phyloP scores from a whole-genome alignment of 768 basidiomycete species.

The Suillus americanus region DNA sequence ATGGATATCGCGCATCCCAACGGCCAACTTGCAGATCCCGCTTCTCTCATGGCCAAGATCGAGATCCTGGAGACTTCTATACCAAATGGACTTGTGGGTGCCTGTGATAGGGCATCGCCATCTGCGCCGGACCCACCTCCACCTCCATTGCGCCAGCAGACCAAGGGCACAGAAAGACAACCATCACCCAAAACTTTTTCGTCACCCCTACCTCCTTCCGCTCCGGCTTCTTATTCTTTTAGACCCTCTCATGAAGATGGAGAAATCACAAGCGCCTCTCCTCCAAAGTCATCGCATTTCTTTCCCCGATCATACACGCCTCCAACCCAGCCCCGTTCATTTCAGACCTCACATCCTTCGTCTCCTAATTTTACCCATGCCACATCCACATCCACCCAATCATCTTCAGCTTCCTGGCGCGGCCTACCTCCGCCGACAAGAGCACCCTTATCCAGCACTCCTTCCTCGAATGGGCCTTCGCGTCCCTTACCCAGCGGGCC shows the following conservation, averaged over 20 bases:
- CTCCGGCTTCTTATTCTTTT: constrained; percentile 16
- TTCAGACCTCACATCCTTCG: constrained; percentile 29
- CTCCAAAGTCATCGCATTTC: constrained; percentile 30
- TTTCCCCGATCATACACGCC: constrained; percentile 43
- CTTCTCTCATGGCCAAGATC: neutral
- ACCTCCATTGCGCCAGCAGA: constrained; percentile 1
- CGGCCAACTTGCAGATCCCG: neutral
- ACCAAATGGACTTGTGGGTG: neutral
- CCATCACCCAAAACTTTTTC: neutral
- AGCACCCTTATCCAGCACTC: constrained; percentile 25
- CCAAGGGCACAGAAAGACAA: neutral
- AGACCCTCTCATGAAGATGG: constrained; percentile 50
- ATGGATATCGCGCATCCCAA: neutral
- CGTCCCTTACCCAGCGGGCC: constrained; percentile 40
- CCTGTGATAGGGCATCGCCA: neutral
- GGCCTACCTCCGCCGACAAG: constrained; percentile 33
- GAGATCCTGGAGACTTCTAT: neutral
- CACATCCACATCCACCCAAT: constrained; percentile 15
- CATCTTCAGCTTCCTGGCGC: constrained; percentile 23
- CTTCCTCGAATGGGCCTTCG: constrained; percentile 20
- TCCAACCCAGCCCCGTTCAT: constrained; percentile 49
- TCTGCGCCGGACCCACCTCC: neutral
- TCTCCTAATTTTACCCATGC: constrained; percentile 27
- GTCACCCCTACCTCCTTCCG: neutral
- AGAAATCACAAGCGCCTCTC: constrained; percentile 44